Percentiles rank a stretch among this genome's conserved stretches.
Conservation (phyloP, 192 early-diverging fungal genomes). For the Thamnidium elegans region DNA sequence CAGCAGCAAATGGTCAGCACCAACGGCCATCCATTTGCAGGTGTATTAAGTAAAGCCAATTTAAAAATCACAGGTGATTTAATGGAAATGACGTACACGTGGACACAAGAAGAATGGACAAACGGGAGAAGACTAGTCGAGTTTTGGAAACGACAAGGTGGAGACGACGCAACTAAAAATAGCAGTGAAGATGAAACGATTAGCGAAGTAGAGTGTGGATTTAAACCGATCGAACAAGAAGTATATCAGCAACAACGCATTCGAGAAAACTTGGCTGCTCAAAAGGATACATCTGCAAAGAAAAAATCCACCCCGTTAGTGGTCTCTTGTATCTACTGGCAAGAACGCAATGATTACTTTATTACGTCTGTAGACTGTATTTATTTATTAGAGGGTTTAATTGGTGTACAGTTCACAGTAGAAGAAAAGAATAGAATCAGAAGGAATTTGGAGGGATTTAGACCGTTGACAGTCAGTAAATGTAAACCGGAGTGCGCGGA, state of each 20-base stretch:
- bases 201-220: constrained; percentile 19
- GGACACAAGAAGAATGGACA: constrained; percentile 65
- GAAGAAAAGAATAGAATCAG: constrained; percentile 88
- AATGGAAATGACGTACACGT: constrained; percentile 64
- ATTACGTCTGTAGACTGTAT: constrained; percentile 81
- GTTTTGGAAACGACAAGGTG: constrained; percentile 68
- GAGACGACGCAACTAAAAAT: constrained; percentile 57
- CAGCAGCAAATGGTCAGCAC: constrained; percentile 19
- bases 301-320: constrained; percentile 45
- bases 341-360: constrained; percentile 68
- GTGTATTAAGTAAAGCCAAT: constrained; percentile 70
- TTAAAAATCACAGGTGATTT: constrained; percentile 67
- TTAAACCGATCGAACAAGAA: constrained; percentile 41
- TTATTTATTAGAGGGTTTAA: constrained; percentile 69
- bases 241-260: constrained; percentile 50
- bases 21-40: constrained; percentile 48
- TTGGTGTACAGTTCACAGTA: constrained; percentile 71
- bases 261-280: constrained; percentile 55
- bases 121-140: constrained; percentile 66
- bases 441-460: constrained; percentile 79
- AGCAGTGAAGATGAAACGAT: constrained; percentile 45
- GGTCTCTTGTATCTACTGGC: constrained; percentile 81
- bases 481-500: constrained; percentile 70
- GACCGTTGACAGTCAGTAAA: constrained; percentile 75
- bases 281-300: constrained; percentile 58